Percentiles rank a stretch among this genome's conserved stretches.
Evolutionary conservation across 2,329 filamentous ascomycete genomes (phyloP).

Genomic region (Claviceps fusiformis): DNA sequence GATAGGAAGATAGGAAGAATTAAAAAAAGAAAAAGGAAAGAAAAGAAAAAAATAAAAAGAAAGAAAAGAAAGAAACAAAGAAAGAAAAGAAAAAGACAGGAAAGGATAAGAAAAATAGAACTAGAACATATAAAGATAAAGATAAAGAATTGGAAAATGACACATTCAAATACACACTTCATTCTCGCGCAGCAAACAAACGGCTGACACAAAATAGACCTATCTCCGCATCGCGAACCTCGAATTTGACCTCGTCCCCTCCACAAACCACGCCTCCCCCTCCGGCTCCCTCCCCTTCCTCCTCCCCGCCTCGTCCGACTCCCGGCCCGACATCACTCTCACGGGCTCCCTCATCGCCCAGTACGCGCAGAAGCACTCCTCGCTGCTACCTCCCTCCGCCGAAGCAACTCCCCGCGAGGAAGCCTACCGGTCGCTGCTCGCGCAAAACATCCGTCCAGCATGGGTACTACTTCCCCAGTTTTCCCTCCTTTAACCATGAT

Average conservation of each 20-base stretch:
- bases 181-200: neutral
- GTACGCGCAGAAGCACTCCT: conserved; percentile 43
- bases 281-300: conserved; percentile 82
- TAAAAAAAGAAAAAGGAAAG: neutral
- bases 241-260: conserved; percentile 51
- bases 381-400: conserved; percentile 26
- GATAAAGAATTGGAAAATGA: too few relatives aligned
- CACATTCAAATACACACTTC: too few relatives aligned
- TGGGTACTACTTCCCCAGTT: conserved; percentile 44
- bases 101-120: neutral
- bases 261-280: conserved; percentile 88
- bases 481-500: neutral
- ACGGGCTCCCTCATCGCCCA: conserved; percentile 46
- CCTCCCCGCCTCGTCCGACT: conserved; percentile 34
- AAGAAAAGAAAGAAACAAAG: neutral
- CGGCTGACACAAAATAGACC: conserved; percentile 30
- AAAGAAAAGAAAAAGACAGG: neutral
- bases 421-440: conserved; percentile 66
- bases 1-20: neutral
- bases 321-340: conserved; percentile 38
- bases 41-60: neutral
- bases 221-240: conserved; percentile 68
- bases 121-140: neutral
- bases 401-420: conserved; percentile 46
- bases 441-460: conserved; percentile 65